A percentile compares a stretch with the other conserved stretches of the same genome.
phyloP scores from a whole-genome alignment of 2,329 filamentous ascomycete genomes.

The Aspergillus oerlinghausenensis region DNA sequence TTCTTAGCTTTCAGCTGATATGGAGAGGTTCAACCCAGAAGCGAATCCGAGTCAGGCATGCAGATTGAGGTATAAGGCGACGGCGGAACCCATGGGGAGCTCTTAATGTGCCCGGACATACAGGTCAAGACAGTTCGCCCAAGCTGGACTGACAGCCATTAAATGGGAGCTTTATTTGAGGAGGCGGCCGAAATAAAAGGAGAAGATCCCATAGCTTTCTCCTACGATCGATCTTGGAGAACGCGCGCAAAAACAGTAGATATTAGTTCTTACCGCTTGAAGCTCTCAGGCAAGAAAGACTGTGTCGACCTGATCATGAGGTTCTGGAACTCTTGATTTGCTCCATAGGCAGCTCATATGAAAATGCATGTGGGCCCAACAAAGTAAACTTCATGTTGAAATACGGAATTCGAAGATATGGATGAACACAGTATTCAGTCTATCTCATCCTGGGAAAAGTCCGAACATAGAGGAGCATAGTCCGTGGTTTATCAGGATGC shows the following conservation, averaged over 20 bases:
- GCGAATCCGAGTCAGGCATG: background rate
- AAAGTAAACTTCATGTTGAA: no score
- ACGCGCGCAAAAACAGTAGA: background rate
- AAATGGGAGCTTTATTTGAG: background rate
- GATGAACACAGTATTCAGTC: no score
- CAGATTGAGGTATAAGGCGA: background rate
- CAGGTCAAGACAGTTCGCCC: background rate
- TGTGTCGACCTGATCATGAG: background rate
- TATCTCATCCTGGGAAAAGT: no score
- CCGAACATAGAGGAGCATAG: background rate
- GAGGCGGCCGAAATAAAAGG: background rate
- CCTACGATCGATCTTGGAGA: background rate
- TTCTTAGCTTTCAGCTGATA: background rate
- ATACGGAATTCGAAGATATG: no score
- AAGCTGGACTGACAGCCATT: background rate
- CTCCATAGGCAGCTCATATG: background rate
- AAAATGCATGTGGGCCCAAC: background rate
- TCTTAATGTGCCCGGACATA: background rate
- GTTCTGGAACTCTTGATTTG: background rate
- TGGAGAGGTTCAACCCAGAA: background rate
- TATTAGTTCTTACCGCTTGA: background rate
- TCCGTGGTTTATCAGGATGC: background rate
- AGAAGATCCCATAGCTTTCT: background rate
- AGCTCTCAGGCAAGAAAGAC: background rate
- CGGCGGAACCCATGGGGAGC: background rate